These are phyloP conservation scores for Penicillium sp. DNA, from an alignment of 2,329 filamentous ascomycete species.

Conservation along the genomic window DNA sequence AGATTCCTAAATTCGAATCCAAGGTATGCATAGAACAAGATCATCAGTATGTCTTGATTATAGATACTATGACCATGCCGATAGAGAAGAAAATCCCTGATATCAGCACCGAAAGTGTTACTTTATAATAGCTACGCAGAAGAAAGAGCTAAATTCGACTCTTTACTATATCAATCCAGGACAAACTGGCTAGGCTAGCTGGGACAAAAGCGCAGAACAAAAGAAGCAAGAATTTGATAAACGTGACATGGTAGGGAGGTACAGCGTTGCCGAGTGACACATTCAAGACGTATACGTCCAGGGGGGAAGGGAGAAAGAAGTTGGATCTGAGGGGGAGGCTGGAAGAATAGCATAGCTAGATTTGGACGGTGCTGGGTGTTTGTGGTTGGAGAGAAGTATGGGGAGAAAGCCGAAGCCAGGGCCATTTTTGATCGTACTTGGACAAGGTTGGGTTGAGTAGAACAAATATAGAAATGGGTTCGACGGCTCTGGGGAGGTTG, in stretches of 20 bases:
- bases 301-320: background rate
- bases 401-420: background rate
- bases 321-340: background rate
- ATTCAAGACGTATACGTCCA: slow-evolving; percentile 7
- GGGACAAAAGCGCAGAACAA: background rate
- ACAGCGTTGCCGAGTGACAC: slow-evolving; percentile 3
- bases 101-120: too few relatives aligned
- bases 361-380: background rate
- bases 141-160: background rate
- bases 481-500: background rate
- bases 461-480: background rate
- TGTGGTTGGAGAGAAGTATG: background rate
- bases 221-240: slow-evolving; percentile 1
- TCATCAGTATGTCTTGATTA: background rate
- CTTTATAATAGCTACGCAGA: too few relatives aligned
- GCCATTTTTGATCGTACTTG: background rate
- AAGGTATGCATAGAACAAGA: background rate
- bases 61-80: too few relatives aligned
- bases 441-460: background rate
- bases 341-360: background rate
- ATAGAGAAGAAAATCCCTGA: too few relatives aligned
- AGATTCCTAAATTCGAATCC: background rate
- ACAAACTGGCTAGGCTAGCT: slow-evolving; percentile 11
- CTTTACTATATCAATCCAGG: slow-evolving; percentile 9
- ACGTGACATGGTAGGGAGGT: slow-evolving; percentile 1